Percentiles rank a stretch among this genome's conserved stretches.
phyloP scores from a whole-genome alignment of 371 early-diverging fungal species.

The Syncephalastrum sp. region DNA sequence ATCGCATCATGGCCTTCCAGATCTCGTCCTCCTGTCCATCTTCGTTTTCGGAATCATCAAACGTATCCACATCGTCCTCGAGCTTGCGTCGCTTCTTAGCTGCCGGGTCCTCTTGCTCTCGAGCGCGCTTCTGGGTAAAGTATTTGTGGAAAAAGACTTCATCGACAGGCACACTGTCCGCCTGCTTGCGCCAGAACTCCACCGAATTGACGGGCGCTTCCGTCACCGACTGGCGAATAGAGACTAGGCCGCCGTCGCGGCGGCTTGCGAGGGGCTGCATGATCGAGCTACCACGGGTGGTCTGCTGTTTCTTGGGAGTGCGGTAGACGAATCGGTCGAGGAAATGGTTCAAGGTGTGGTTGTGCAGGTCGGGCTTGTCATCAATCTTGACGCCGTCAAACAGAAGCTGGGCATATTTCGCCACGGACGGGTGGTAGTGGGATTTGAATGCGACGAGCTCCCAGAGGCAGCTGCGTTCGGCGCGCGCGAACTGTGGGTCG shows the following conservation, averaged over 20 bases:
- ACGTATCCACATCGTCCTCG: constrained; percentile 66
- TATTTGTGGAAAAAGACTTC: constrained; percentile 87
- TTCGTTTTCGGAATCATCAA: constrained; percentile 44
- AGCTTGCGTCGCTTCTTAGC: constrained; percentile 56
- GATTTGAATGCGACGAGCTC: constrained; percentile 78
- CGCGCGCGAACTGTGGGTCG: constrained; percentile 83
- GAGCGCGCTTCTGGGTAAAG: constrained; percentile 59
- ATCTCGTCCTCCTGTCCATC: constrained; percentile 64
- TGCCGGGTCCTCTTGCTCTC: constrained; percentile 30
- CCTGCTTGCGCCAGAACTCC: constrained; percentile 57
- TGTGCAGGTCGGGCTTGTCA: constrained; percentile 81
- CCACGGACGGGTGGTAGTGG: constrained; percentile 94
- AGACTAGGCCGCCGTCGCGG: constrained; percentile 48
- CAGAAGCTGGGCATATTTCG: constrained; percentile 74
- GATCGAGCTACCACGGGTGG: constrained; percentile 54
- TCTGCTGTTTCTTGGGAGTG: constrained; percentile 80
- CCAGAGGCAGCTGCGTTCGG: constrained; percentile 85
- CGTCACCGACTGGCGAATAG: constrained; percentile 37
- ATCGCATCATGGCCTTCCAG: constrained; percentile 72
- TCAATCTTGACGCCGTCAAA: constrained; percentile 70
- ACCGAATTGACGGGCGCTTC: constrained; percentile 58
- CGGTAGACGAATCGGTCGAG: constrained; percentile 95
- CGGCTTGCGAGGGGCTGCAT: constrained; percentile 60
- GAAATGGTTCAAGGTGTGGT: constrained; percentile 90
- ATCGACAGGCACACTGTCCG: constrained; percentile 61